These are phyloP conservation scores for Tulasnella sp. DNA, from an alignment of 768 basidiomycete species.

Conservation along the genomic window DNA sequence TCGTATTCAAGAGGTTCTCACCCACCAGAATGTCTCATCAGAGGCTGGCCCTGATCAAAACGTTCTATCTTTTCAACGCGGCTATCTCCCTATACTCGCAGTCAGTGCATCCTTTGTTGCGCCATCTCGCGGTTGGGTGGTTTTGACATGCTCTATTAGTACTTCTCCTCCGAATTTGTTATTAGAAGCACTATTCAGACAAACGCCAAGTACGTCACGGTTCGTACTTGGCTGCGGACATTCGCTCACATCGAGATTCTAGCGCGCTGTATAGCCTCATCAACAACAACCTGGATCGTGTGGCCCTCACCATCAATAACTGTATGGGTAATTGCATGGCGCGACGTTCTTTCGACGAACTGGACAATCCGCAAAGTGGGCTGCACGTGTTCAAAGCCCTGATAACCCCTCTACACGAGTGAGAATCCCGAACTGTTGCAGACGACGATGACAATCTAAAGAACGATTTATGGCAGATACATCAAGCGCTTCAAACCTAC, in stretches of 20 bases:
- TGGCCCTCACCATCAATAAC: neutral
- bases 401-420: slow-evolving; percentile 11
- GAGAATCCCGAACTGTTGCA: neutral
- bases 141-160: slow-evolving; percentile 45
- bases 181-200: neutral
- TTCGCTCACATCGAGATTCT: neutral
- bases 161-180: slow-evolving; percentile 59
- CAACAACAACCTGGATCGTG: slow-evolving; percentile 14
- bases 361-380: neutral
- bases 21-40: neutral
- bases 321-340: slow-evolving; percentile 4
- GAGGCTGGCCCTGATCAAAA: neutral
- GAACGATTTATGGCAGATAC: slow-evolving; percentile 46
- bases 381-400: slow-evolving; percentile 9
- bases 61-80: slow-evolving; percentile 10
- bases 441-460: neutral
- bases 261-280: slow-evolving; percentile 19
- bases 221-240: neutral
- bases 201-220: slow-evolving; percentile 3
- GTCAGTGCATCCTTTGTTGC: neutral
- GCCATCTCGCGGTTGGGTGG: neutral
- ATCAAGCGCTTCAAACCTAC: slow-evolving; percentile 63
- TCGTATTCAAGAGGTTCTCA: neutral
- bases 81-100: slow-evolving; percentile 19
- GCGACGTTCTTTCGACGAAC: slow-evolving; percentile 3